These are phyloP conservation scores for Euptelea pleiosperma DNA, from an alignment of 164 flowering plant species.

Conservation along the genomic window DNA sequence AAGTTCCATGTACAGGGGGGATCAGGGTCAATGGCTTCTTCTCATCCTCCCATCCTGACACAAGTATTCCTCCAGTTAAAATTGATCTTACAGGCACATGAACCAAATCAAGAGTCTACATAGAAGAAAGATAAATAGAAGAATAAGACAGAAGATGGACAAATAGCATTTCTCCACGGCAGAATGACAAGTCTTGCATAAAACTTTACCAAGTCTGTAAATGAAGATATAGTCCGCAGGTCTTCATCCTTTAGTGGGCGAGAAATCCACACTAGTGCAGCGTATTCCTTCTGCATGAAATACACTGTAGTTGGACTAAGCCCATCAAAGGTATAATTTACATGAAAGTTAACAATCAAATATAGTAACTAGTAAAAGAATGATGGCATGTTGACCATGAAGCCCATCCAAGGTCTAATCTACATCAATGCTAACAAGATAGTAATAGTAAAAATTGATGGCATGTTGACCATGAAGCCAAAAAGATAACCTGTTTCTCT, in stretches of 20 bases:
- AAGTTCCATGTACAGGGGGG: too few relatives aligned
- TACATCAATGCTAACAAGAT: not conserved
- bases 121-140: not conserved
- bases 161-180: not conserved
- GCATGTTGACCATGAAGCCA: not conserved
- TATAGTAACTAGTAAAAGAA: not conserved
- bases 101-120: not conserved
- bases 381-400: not conserved
- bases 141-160: not conserved
- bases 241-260: constrained; percentile 74
- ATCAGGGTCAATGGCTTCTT: too few relatives aligned
- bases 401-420: not conserved
- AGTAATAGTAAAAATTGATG: not conserved
- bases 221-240: constrained; percentile 47
- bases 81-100: not conserved
- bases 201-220: constrained; percentile 62
- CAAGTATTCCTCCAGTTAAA: too few relatives aligned
- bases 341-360: not conserved
- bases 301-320: not conserved
- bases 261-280: constrained; percentile 93
- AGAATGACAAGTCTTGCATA: not conserved
- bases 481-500: constrained; percentile 79
- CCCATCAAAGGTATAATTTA: not conserved
- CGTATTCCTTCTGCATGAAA: constrained; percentile 85
- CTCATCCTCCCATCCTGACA: too few relatives aligned